These are phyloP conservation scores for Nakazawaea peltata DNA, from an alignment of 805 yeast species.

Conservation along the genomic window DNA sequence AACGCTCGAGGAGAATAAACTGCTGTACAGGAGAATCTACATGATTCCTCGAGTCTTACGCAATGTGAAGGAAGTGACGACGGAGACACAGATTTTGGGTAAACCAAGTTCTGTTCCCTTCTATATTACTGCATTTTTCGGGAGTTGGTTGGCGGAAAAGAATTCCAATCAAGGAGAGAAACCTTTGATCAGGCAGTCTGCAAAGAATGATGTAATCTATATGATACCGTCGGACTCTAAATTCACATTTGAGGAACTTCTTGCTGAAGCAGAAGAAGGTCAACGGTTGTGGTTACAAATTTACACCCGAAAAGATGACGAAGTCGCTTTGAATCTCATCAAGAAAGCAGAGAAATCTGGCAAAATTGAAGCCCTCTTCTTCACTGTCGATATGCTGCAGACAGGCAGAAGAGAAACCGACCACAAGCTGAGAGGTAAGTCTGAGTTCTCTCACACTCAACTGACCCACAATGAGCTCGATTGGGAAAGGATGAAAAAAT, in stretches of 20 bases:
- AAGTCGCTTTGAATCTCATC: conserved; percentile 18
- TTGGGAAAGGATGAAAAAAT: conserved; percentile 12
- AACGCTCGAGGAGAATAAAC: conserved; percentile 34
- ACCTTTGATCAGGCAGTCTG: conserved; percentile 30
- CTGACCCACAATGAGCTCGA: neutral
- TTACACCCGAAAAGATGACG: conserved; percentile 24
- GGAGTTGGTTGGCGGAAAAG: conserved; percentile 33
- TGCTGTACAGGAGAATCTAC: conserved; percentile 30
- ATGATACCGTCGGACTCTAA: conserved; percentile 36
- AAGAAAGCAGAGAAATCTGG: conserved; percentile 22
- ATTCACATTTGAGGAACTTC: conserved; percentile 32
- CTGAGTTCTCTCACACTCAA: neutral
- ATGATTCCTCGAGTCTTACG: conserved; percentile 34
- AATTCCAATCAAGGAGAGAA: conserved; percentile 27
- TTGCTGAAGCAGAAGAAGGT: conserved; percentile 24
- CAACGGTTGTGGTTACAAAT: conserved; percentile 34
- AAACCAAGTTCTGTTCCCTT: conserved; percentile 28
- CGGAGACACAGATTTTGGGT: conserved; percentile 31
- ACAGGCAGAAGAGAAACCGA: conserved; percentile 35
- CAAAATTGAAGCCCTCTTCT: conserved; percentile 25
- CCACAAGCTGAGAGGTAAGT: neutral
- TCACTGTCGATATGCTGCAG: conserved; percentile 34
- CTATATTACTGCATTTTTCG: conserved; percentile 37
- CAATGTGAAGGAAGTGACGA: conserved; percentile 28
- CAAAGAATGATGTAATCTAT: conserved; percentile 28